Base-by-base conservation (phyloP, 805 yeast species). In the Torulaspora microellipsoides region DNA sequence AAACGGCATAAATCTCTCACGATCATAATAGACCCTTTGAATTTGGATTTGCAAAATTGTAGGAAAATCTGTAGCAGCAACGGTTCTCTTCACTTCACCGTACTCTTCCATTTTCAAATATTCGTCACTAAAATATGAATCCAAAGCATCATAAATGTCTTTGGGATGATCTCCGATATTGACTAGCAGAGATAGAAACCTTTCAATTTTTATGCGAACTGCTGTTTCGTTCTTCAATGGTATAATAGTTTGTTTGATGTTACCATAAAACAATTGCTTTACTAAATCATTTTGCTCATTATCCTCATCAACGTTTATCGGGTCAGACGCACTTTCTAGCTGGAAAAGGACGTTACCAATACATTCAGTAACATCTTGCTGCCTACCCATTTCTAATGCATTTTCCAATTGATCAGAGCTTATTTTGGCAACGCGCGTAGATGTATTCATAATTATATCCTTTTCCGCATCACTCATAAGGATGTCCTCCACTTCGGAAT, bases 281-380 rank as follows among this genome's bases (percentile, higher is more conserved):
- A 93, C 74, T 23, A 87, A 60, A 63, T 93, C 99, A 41, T 74
- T 65, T 58, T 91, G 97, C 60, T 91, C 98, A 15, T 79, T 76
- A 54, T 89, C 90, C 1, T 66, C 74, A 39, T 85, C 95, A 36
- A 83, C 58, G 1, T 64, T 62, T 12, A 71, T 71, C 0, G 96
- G 95, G 39, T 75, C 80, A 45, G 85, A 72, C 0, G 96, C 95
- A 20, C 95, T 86, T 60, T 91, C 97, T 30, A 93, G 69, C 62
- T 91, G 98, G 51, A 83, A 85, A 11, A 90, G 71, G 7, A 93
- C 97, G 62, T 93, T 93, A 43, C 90, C 95, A 57, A 91, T 89
- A 64, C 98, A 91, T 61, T 93, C 99, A 0, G 97, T 89, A 14
- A 93, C 98, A 69, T 93, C 99, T 62, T 93, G 99, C 61, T 93